Evolutionary conservation across 257 asterid species (phyloP).

Genomic region (Thymus quinquecostatus): DNA sequence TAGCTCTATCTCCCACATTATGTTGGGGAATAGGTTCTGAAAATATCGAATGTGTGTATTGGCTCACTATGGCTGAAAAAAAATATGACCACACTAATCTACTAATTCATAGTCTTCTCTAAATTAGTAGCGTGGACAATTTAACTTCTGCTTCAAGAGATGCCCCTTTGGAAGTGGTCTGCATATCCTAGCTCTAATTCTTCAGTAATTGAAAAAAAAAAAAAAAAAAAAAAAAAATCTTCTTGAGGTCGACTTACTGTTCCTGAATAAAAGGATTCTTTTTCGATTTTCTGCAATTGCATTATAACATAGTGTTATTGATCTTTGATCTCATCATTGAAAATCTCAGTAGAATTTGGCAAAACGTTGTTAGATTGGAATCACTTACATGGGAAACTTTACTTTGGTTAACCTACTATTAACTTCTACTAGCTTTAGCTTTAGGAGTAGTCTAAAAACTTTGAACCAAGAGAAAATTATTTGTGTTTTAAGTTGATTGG

Average conservation of each 20-base stretch:
- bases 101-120: background rate
- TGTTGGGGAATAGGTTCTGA: constrained; percentile 20
- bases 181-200: background rate
- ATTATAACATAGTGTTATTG: constrained; percentile 8
- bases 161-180: background rate
- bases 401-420: constrained; percentile 3
- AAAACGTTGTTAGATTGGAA: constrained; percentile 15
- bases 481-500: constrained; percentile 2
- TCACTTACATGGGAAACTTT: constrained; percentile 5
- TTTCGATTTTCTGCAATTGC: background rate
- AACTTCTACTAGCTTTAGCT: background rate
- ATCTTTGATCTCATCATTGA: background rate
- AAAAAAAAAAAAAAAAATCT: background rate
- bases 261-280: background rate
- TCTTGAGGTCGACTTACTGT: background rate
- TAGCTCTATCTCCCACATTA: background rate
- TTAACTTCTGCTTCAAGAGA: background rate
- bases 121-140: background rate
- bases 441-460: constrained; percentile 4
- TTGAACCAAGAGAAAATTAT: background rate
- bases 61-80: background rate
- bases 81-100: background rate
- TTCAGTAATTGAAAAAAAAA: constrained; percentile 1
- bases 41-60: constrained; percentile 11
- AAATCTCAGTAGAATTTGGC: constrained; percentile 18